Base-by-base conservation (phyloP, 768 basidiomycete species). In the Kwoniella europaea region DNA sequence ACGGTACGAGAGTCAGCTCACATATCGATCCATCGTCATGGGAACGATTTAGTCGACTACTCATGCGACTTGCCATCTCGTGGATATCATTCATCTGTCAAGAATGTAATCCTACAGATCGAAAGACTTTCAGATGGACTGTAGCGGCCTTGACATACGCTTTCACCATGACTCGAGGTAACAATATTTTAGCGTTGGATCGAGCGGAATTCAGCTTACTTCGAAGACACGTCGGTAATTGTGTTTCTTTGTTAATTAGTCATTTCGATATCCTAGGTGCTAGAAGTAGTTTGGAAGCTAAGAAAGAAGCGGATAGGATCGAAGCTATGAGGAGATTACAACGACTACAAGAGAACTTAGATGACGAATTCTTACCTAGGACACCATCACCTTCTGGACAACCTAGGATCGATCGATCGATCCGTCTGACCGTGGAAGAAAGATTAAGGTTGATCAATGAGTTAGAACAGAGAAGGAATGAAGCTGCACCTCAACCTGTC, bases 61-160 rank as follows among this genome's bases (percentile, higher is more conserved):
- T 98, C 43, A 91, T 95, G 83, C 91, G 90, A 71, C 88, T 98
- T 63, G 93, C 95, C 10, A 98, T 98, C 76, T 91, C 92, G 13
- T 99, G 96, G 96, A 93, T 98, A 43, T 91, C 94, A 55, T 98
- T 99, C 86, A 96, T 98, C 73, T 97, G 94, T 85, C 94, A 98
- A 79, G 93, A 95, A 77, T 99, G 97, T 85, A 92, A 97, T 76
- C 94, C 95, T 9, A 91, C 92, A 43, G 95, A 98, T 82, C 88
- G 93, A 68, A 92, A 91, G 82, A 98, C 94, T 0, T 99, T 99
- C 87, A 91, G 92, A 81, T 98, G 95, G 95, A 95, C 97, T 9
- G 94, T 99, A 64, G 92, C 91, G 68, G 95, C 97, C 2, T 88
- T 99, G 41, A 94, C 97, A 80, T 98, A 94, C 80, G 90, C 94